Evolutionary conservation across 805 yeast genomes (phyloP), one percentile per base, ranked within the genome.

Genomic region (Starmerella scarabaei): DNA sequence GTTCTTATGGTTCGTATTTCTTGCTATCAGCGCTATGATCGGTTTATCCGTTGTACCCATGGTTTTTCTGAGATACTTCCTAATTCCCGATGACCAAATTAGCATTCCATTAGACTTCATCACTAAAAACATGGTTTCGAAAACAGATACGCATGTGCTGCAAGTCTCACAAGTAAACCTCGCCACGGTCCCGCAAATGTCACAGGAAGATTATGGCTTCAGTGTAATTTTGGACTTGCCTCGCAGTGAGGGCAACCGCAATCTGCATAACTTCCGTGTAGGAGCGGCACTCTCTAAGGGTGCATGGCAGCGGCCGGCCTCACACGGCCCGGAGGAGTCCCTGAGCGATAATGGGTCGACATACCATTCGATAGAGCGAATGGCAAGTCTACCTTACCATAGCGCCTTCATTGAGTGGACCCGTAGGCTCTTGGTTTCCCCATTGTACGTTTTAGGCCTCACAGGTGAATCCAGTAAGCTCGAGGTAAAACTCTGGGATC

Each of bases 231-330:
- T 62, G 18, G 45, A 40, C 20, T 42, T 60, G 33, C 66, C 64
- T 5, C 50, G 61, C 16, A 45, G 48, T n/a, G 43, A 41, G 4
- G 42, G 43, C 35, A 62, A 62, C 41, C 43, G 41, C 26, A 45
- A 48, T 5, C 28, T 52, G 12, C 63, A 64, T 21, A 61, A 60
- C 43, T 61, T 62, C 44, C 49, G 53, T 53, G 50, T 58, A 21
- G 27, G 47, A 7, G 43, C 51, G 16, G 35, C 49, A 4, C 37
- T 54, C 15, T 43, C 49, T 23, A 47, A 49, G 18, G 37, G n/a
- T 3, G 26, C 26, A 20, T 44, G 42, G 45, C 4, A n/a, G 12
- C 6, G 7, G 12, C 8, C 11, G 17, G 5, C 7, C 20, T 2
- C 17, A 5, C 7, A 7, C 18, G n/a, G 29, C 17, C 3, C 18